Conservation (phyloP, 257 asterid species). For the Capsicum pubescens region DNA sequence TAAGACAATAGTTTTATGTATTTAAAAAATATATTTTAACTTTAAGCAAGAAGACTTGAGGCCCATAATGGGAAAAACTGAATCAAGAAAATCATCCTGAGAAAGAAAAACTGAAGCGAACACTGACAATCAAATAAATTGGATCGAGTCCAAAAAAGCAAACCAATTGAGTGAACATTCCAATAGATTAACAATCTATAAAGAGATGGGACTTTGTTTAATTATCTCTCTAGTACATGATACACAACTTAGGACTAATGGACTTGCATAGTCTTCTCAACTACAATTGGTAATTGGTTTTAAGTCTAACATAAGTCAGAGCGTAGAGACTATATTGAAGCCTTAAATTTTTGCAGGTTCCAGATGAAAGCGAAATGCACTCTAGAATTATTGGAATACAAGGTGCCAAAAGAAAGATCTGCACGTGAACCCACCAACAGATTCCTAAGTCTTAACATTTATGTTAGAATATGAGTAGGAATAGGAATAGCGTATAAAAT, state of each 20-base stretch:
- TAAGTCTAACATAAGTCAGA: neutral
- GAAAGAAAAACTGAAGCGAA: neutral
- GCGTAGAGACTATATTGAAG: neutral
- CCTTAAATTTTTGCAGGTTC: constrained; percentile 13
- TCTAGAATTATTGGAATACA: neutral
- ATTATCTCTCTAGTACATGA: neutral
- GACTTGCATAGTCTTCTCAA: neutral
- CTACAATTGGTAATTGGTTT: neutral
- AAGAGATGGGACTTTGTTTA: neutral
- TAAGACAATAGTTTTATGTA: neutral
- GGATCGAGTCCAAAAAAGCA: neutral
- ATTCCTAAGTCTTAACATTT: neutral
- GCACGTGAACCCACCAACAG: neutral
- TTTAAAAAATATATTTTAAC: neutral
- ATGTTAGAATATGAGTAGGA: too few species aligned
- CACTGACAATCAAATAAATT: constrained; percentile 16
- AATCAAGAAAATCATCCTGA: neutral
- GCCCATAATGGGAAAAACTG: constrained; percentile 9
- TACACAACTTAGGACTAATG: neutral
- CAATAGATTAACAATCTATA: neutral
- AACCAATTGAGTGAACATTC: neutral
- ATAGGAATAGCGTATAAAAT: too few species aligned
- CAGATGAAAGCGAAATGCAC: neutral
- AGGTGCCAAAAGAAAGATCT: neutral
- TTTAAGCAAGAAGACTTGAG: neutral